A percentile compares a stretch with the other conserved stretches of the same genome.
Evolutionary conservation across 371 early-diverging fungal species (phyloP).

Genomic region (Entomophthora muscae): DNA sequence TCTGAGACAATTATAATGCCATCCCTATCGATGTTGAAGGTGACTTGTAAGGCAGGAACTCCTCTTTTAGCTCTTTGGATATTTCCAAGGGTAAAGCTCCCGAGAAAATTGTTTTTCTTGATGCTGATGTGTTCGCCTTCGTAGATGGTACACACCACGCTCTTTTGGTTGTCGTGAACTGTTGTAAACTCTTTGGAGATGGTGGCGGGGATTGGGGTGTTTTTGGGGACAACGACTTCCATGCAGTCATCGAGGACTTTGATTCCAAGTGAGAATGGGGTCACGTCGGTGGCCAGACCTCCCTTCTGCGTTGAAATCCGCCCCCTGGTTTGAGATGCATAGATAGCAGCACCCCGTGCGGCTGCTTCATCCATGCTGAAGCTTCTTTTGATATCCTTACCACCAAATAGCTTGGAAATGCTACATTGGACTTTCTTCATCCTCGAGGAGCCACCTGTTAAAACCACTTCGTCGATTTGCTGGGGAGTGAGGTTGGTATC

Average conservation of each 20-base stretch:
- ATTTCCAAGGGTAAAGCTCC: conserved; percentile 90
- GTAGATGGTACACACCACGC: conserved; percentile 94
- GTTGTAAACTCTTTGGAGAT: conserved; percentile 97
- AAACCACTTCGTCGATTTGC: conserved; percentile 91
- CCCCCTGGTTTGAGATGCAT: conserved; percentile 90
- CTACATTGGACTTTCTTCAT: conserved; percentile 94
- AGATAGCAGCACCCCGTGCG: conserved; percentile 97
- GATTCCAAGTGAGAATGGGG: conserved; percentile 83
- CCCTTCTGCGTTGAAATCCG: conserved; percentile 19
- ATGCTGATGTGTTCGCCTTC: conserved; percentile 93
- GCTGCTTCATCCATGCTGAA: conserved; percentile 99
- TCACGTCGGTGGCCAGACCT: conserved; percentile 59
- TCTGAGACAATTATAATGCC: conserved; percentile 95
- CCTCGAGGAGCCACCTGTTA: conserved; percentile 98
- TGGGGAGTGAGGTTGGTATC: conserved; percentile 80
- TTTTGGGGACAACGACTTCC: conserved; percentile 89
- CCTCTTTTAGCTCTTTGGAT: conserved; percentile 93
- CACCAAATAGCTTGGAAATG: conserved; percentile 79
- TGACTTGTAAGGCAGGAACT: conserved; percentile 95
- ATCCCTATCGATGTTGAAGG: conserved; percentile 95
- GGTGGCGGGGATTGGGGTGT: conserved; percentile 94
- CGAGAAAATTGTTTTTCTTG: conserved; percentile 90
- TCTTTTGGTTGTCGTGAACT: conserved; percentile 94
- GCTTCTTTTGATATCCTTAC: conserved; percentile 81
- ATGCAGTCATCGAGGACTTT: conserved; percentile 97